A percentile compares a stretch with the other conserved stretches of the same genome.
phyloP scores from a whole-genome alignment of 2,329 filamentous ascomycete genomes.

The Stachybotrys echinatus region DNA sequence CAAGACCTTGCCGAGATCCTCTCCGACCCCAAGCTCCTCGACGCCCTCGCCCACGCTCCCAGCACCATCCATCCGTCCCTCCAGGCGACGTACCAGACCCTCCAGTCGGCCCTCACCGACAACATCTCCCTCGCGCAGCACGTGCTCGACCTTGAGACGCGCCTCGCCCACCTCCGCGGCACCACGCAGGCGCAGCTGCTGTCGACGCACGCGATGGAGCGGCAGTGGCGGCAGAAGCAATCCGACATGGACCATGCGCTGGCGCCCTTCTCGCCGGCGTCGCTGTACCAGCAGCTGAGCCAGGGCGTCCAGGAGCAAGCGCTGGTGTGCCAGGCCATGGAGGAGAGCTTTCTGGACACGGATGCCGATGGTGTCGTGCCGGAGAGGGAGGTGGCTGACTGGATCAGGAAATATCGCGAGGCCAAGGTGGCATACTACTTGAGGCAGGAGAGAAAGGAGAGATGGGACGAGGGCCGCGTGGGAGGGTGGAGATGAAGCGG shows the following conservation, averaged over 20 bases:
- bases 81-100: slow-evolving; percentile 54
- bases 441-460: slow-evolving; percentile 78
- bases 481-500: slow-evolving; percentile 77
- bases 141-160: slow-evolving; percentile 54
- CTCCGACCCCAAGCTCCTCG: slow-evolving; percentile 59
- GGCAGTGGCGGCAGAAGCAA: slow-evolving; percentile 89
- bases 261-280: slow-evolving; percentile 77
- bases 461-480: slow-evolving; percentile 94
- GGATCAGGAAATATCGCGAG: slow-evolving; percentile 76
- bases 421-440: slow-evolving; percentile 74
- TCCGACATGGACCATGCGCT: slow-evolving; percentile 82
- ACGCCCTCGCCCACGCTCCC: slow-evolving; percentile 66
- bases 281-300: slow-evolving; percentile 75
- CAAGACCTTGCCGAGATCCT: slow-evolving; percentile 71
- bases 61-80: slow-evolving; percentile 68
- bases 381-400: slow-evolving; percentile 81
- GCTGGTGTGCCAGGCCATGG: slow-evolving; percentile 70
- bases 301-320: slow-evolving; percentile 81
- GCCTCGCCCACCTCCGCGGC: slow-evolving; percentile 56
- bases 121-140: slow-evolving; percentile 67
- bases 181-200: slow-evolving; percentile 77
- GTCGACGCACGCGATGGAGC: slow-evolving; percentile 77
- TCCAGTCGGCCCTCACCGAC: slow-evolving; percentile 60
- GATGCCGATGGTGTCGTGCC: slow-evolving; percentile 41
- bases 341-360: slow-evolving; percentile 77